These are phyloP conservation scores for Clonostachys sp. DNA, from an alignment of 2,329 filamentous ascomycete genomes.

Conservation along the genomic window DNA sequence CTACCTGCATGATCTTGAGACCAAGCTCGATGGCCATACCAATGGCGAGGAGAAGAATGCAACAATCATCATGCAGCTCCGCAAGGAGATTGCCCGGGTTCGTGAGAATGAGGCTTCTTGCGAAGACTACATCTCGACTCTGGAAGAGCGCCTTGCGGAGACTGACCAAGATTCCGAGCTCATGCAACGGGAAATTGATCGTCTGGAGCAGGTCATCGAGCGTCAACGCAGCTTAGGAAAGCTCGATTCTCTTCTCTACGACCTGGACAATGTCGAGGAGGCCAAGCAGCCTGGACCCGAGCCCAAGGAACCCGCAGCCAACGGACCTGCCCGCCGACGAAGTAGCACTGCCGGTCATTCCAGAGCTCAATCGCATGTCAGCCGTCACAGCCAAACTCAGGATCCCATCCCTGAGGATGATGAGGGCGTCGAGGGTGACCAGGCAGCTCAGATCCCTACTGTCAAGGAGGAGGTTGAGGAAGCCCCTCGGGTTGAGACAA, in stretches of 20 bases:
- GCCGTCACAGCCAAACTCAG: slow-evolving; percentile 47
- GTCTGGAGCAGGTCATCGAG: slow-evolving; percentile 91
- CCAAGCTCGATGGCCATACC: slow-evolving; percentile 83
- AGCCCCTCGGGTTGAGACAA: neutral
- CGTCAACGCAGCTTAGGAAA: slow-evolving; percentile 93
- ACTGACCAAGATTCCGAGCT: slow-evolving; percentile 93
- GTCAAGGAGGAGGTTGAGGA: slow-evolving; percentile 24
- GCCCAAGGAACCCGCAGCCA: slow-evolving; percentile 21
- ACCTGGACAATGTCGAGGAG: slow-evolving; percentile 76
- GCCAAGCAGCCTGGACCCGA: slow-evolving; percentile 31
- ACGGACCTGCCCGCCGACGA: slow-evolving; percentile 34
- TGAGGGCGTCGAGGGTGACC: slow-evolving; percentile 29
- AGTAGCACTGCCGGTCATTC: slow-evolving; percentile 44
- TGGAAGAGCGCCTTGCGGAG: slow-evolving; percentile 93
- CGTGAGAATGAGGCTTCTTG: slow-evolving; percentile 86
- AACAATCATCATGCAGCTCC: slow-evolving; percentile 77
- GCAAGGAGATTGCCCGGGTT: slow-evolving; percentile 83
- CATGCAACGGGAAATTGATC: slow-evolving; percentile 95
- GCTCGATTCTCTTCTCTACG: slow-evolving; percentile 85
- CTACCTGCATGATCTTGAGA: slow-evolving; percentile 88
- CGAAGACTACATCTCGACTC: slow-evolving; percentile 95
- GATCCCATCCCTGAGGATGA: slow-evolving; percentile 51
- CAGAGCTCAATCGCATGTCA: slow-evolving; percentile 47
- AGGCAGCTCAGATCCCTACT: slow-evolving; percentile 17
- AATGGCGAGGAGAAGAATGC: slow-evolving; percentile 91